Evolutionary conservation across 805 yeast species (phyloP).

Genomic region (Metschnikowia drakensbergensis): DNA sequence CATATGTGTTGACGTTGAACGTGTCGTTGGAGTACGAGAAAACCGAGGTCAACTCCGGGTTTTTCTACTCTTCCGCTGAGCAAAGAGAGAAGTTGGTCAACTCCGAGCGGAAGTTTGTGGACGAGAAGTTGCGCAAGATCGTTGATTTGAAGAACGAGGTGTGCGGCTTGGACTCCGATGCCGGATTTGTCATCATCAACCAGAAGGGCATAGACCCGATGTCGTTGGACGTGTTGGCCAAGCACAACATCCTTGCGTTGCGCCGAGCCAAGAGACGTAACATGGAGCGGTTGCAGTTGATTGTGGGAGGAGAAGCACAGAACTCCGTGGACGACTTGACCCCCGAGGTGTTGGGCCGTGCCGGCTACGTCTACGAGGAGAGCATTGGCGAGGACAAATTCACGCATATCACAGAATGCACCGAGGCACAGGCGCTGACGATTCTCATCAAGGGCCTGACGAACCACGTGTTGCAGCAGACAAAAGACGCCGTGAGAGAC

Average conservation of each 20-base stretch:
- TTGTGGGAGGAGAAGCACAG: conserved; percentile 97
- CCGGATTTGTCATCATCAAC: conserved; percentile 89
- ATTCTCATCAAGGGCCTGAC: conserved; percentile 93
- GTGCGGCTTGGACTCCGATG: conserved; percentile 66
- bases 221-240: conserved; percentile 92
- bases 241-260: conserved; percentile 86
- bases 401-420: conserved; percentile 88
- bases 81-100: conserved; percentile 94
- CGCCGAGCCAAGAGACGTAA: conserved; percentile 98
- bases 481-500: conserved; percentile 95
- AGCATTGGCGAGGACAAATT: conserved; percentile 96
- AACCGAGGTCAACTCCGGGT: conserved; percentile 95
- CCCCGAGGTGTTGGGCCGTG: conserved; percentile 75
- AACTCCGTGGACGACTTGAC: conserved; percentile 91
- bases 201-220: conserved; percentile 99
- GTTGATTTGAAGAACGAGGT: conserved; percentile 91
- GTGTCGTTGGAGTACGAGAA: conserved; percentile 96
- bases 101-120: conserved; percentile 90
- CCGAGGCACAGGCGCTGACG: conserved; percentile 87
- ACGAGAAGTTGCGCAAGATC: conserved; percentile 85
- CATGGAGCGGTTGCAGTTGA: conserved; percentile 96
- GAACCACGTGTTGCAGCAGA: conserved; percentile 81
- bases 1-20: conserved; percentile 79
- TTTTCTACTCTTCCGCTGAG: conserved; percentile 90
- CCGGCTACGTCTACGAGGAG: conserved; percentile 89